A percentile compares a stretch with the other conserved stretches of the same genome.
Evolutionary conservation across 1,284 basidiomycete species (phyloP).

Genomic region (Fistulina hepatica): DNA sequence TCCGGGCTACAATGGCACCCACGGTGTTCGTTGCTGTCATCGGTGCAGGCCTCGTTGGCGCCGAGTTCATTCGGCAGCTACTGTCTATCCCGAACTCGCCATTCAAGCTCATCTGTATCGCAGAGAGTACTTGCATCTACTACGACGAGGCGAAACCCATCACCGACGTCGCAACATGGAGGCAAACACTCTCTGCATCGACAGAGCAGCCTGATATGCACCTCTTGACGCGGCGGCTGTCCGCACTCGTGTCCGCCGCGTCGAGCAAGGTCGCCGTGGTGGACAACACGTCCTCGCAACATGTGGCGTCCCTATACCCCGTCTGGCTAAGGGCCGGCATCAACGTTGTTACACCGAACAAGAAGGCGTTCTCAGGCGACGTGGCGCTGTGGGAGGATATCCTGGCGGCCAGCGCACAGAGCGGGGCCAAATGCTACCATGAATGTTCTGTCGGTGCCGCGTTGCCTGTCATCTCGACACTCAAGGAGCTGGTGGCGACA

Average conservation of each 20-base stretch:
- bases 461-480: conserved; percentile 82
- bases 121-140: conserved; percentile 66
- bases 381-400: conserved; percentile 67
- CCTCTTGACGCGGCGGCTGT: conserved; percentile 35
- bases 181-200: conserved; percentile 33
- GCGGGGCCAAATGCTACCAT: conserved; percentile 68
- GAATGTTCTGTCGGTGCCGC: conserved; percentile 96
- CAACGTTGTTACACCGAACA: conserved; percentile 93
- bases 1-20: conserved; percentile 4
- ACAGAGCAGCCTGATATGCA: conserved; percentile 33
- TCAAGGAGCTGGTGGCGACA: conserved; percentile 86
- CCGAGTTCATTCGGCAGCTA: conserved; percentile 74
- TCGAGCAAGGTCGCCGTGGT: conserved; percentile 73
- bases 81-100: conserved; percentile 52
- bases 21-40: conserved; percentile 63
- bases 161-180: conserved; percentile 31
- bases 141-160: conserved; percentile 40
- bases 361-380: conserved; percentile 88
- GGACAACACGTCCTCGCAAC: conserved; percentile 89
- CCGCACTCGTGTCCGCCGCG: conserved; percentile 31
- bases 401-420: conserved; percentile 38
- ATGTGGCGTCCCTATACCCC: conserved; percentile 79
- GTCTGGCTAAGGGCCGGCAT: conserved; percentile 71
- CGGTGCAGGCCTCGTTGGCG: conserved; percentile 83
- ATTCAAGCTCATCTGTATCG: conserved; percentile 67